Evolutionary conservation across 805 yeast genomes (phyloP), one percentile per base, ranked within the genome.

Genomic region (Wickerhamiella galacta): DNA sequence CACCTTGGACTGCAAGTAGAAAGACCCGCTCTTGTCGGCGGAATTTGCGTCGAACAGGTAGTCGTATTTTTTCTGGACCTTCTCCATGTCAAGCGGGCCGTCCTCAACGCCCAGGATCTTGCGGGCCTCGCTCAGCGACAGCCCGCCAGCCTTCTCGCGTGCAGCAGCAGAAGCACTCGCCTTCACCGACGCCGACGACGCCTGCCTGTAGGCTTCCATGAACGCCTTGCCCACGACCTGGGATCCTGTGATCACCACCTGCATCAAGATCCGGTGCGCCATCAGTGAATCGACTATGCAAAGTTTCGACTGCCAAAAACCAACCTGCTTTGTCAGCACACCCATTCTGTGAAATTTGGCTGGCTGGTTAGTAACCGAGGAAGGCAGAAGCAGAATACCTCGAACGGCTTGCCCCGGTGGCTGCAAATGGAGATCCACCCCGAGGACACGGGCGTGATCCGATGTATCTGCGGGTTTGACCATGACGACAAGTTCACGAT

Each of bases 401-500:
- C n/a, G n/a, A n/a, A n/a, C n/a, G n/a, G n/a, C n/a, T n/a, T n/a
- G n/a, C n/a, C n/a, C n/a, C n/a, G n/a, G n/a, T n/a, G n/a, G n/a
- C n/a, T n/a, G n/a, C n/a, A 15, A 16, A 41, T 32, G 39, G 35
- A 33, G 17, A 19, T 43, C 8, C 44, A 49, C 34, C 49, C 56
- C 21, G 48, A 49, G 4, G 93, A 85, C 50, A 64, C 87, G 2
- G 95, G 94, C 0, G 56, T 72, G 0, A 85, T 87, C 34, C 81
- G 93, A 2, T 87, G 96, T 56, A 70, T 85, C 6, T 87, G 96
- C 61, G 82, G 73, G 1, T 73, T 64, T 44, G 80, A 73, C 39
- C 93, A 85, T 40, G 95, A 87, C 54, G 96, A 85, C 52, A 94
- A 95, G 0, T 81, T 80, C 53, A 85, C 95, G 1, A 79, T 90